Evolutionary conservation across 192 early-diverging fungal species (phyloP), one percentile per base, ranked within the genome.

Genomic region (Physocladia obscura): DNA sequence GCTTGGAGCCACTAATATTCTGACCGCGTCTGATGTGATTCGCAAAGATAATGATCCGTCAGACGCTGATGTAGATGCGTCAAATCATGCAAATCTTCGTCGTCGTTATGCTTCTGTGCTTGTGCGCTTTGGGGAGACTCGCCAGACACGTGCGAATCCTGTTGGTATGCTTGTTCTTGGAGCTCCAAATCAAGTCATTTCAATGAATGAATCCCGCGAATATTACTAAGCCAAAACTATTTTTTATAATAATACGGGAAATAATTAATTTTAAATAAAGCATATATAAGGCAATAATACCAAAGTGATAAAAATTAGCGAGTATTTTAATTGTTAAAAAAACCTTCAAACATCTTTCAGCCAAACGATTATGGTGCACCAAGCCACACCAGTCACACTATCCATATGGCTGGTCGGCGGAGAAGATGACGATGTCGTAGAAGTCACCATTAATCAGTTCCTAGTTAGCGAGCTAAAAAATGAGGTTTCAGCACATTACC

Each of bases 71-170:
- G 52, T n/a, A 0, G 52, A 21, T 26, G 26, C 15, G 17, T 13
- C 21, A 21, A 26, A 29, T 15, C 52, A n/a, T 15, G 52, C 17
- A 29, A 29, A n/a, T 15, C 21, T 55, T 55, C 19, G 19, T 15
- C 52, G 26, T n/a, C 52, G 29, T 26, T 55, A 55, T 26, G 29
- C 15, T 15, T 13, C 21, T 26, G 57, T 59, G 31, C 31, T 36
- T 29, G 57, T 59, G 17, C 29, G 57, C 6, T 59, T 59, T 59
- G 57, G 57, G 27, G 57, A 59, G 34, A 35, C 24, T 8, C 57
- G 57, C 13, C 36, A 36, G 17, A 59, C 57, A n/a, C 0, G 57
- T 17, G 24, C 57, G 36, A 35, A 59, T 26, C 8, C 8, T 1
- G 36, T 19, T 15, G 57, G 57, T 1, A 59, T 37, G 29, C 57